These are phyloP conservation scores for Penicillium roqueforti DNA, from an alignment of 495 filamentous ascomycete species.

Conservation along the genomic window DNA sequence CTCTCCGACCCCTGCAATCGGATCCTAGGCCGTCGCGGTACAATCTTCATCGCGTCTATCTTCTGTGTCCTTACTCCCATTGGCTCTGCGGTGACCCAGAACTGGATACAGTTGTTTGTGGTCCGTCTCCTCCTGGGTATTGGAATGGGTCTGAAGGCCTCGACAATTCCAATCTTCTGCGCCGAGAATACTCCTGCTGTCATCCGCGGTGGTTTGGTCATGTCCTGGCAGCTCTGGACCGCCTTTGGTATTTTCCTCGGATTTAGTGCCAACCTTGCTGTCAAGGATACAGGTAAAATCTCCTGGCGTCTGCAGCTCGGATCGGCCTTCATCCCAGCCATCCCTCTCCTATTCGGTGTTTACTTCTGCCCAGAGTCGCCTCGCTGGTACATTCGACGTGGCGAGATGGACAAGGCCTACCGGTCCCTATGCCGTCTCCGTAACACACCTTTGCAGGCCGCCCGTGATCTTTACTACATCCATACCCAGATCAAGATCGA, in stretches of 20 bases:
- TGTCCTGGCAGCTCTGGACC: conserved; percentile 56
- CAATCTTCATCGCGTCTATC: conserved; percentile 57
- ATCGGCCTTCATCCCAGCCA: conserved; percentile 66
- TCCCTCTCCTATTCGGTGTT: conserved; percentile 59
- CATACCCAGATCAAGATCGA: conserved; percentile 57
- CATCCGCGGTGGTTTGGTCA: conserved; percentile 60
- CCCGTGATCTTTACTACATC: conserved; percentile 64
- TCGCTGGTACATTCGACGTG: conserved; percentile 63
- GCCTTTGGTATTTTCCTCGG: conserved; percentile 61
- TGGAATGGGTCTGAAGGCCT: conserved; percentile 63
- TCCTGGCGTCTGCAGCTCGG: conserved; percentile 63
- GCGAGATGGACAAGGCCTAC: conserved; percentile 52
- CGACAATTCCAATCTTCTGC: conserved; percentile 59
- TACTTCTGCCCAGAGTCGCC: conserved; percentile 67
- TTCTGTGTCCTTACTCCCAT: conserved; percentile 58
- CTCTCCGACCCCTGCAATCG: conserved; percentile 56
- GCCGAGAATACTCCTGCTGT: conserved; percentile 58
- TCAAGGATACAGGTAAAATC: conserved; percentile 50
- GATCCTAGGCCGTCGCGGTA: conserved; percentile 53
- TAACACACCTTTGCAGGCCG: conserved; percentile 56
- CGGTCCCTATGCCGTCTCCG: conserved; percentile 58
- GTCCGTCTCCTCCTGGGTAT: conserved; percentile 57
- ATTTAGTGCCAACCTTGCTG: conserved; percentile 55
- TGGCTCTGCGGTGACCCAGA: conserved; percentile 51
- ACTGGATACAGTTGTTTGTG: conserved; percentile 56